Percentiles rank a stretch among this genome's conserved stretches.
phyloP scores from a whole-genome alignment of 2,329 filamentous ascomycete species.

The Hypoxylon sp. region DNA sequence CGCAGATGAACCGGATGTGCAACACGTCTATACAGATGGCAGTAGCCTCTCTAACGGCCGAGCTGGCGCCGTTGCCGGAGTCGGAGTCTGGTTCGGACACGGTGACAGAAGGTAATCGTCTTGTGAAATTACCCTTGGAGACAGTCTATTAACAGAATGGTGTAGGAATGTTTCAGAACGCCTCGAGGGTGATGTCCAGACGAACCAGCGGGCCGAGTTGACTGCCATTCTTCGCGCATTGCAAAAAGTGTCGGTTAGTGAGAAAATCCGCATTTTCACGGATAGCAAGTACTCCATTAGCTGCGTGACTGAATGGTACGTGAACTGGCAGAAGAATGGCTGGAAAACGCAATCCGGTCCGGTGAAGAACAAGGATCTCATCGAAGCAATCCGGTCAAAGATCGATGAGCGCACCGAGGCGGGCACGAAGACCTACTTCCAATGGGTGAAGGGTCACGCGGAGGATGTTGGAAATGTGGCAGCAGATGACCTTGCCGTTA shows the following conservation, averaged over 20 bases:
- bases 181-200: constrained; percentile 80
- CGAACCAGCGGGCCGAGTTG: constrained; percentile 96
- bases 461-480: constrained; percentile 79
- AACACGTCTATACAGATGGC: constrained; percentile 73
- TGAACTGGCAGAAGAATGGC: constrained; percentile 78
- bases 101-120: constrained; percentile 64
- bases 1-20: constrained; percentile 50
- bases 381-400: constrained; percentile 77
- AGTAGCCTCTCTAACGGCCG: constrained; percentile 71
- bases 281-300: constrained; percentile 93
- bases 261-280: constrained; percentile 82
- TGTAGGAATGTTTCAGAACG: constrained; percentile 78
- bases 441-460: constrained; percentile 92
- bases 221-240: constrained; percentile 88
- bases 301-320: constrained; percentile 87
- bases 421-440: constrained; percentile 76
- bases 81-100: constrained; percentile 74
- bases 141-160: constrained; percentile 34
- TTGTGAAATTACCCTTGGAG: constrained; percentile 6
- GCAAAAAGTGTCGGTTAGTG: constrained; percentile 76
- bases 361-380: constrained; percentile 89
- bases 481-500: constrained; percentile 83
- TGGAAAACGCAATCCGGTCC: constrained; percentile 82
- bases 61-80: constrained; percentile 67
- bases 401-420: constrained; percentile 76